Base-by-base conservation (phyloP, 805 yeast species). In the Candida sphagnicola region DNA sequence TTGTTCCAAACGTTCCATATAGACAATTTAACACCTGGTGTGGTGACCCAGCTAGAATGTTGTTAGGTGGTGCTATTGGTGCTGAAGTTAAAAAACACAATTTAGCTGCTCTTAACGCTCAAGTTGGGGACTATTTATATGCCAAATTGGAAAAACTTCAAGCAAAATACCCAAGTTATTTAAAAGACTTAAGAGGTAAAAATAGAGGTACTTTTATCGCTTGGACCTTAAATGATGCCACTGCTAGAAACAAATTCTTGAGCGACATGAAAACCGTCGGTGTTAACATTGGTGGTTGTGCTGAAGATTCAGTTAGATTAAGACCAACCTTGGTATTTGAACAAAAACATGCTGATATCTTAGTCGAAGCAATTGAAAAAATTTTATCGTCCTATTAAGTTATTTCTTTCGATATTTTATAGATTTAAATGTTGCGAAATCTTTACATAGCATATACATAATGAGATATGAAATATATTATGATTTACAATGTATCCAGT, bases 11-110 rank as follows among this genome's bases (percentile, higher is more conserved):
- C 62, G 61, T 65, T 55, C 80, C 95, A n/a, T 85, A 82, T 75
- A 79, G 95, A 62, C 95, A 86, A 72, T 85, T 85, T 77, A 85
- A 85, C 79, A 85, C 95, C 42, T 85, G 95, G 95, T 84, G 91
- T 67, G 95, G 95, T 54, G 95, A 85, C 67, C 90, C 95, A 60
- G 82, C 89, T 43, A 79, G 82, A 65, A 75, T 84, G 59, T 68
- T 85, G 53, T 71, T 87, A 52, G 85, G 90, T 40, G 80, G 83
- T 54, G 79, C 86, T 48, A 83, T 86, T 56, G 78, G 77, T 53
- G 59, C 74, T 48, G 89, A 85, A 67, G 68, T 84, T 35, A 63
- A 67, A 35, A 77, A 77, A 50, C 63, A 84, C 57, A 75, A 78
- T 50, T 74, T 86, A 50, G 72, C 77, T 34, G 61, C 66, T 25